phyloP scores from a whole-genome alignment of 2,329 filamentous ascomycete species.

The Botrytis hyacinthi region DNA sequence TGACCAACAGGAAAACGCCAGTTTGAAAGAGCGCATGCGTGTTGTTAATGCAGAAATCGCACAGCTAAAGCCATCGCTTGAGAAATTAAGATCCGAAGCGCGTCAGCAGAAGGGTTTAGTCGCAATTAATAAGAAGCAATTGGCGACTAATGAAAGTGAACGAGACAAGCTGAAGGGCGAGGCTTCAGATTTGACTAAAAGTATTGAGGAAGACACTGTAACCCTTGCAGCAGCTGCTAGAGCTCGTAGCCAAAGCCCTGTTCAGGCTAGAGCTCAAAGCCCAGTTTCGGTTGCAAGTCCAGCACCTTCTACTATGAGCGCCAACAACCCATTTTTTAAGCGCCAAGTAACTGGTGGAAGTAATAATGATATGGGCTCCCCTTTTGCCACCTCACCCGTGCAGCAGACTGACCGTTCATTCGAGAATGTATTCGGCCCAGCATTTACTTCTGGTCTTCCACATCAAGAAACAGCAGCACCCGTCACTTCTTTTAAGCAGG shows the following conservation, averaged over 20 bases:
- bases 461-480: conserved; percentile 45
- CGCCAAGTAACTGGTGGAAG: conserved; percentile 51
- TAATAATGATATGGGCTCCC: conserved; percentile 49
- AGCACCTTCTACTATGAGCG: conserved; percentile 64
- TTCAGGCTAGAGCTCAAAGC: conserved; percentile 35
- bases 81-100: conserved; percentile 88
- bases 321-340: conserved; percentile 94
- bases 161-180: conserved; percentile 84
- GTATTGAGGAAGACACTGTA: conserved; percentile 56
- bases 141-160: conserved; percentile 84
- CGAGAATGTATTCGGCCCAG: conserved; percentile 81
- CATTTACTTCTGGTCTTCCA: conserved; percentile 50
- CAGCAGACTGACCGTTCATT: conserved; percentile 65
- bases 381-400: conserved; percentile 41
- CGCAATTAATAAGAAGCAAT: conserved; percentile 97
- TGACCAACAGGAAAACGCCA: conserved; percentile 85
- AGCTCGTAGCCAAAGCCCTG: conserved; percentile 23
- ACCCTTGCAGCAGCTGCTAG: conserved; percentile 50
- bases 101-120: conserved; percentile 95
- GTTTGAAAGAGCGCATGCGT: conserved; percentile 82
- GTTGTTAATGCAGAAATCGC: conserved; percentile 78
- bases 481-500: conserved; percentile 59
- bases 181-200: conserved; percentile 65
- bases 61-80: conserved; percentile 83
- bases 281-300: conserved; percentile 65